Evolutionary conservation across 2,329 filamentous ascomycete species (phyloP).

Genomic region (Sclerotinia subarctica): DNA sequence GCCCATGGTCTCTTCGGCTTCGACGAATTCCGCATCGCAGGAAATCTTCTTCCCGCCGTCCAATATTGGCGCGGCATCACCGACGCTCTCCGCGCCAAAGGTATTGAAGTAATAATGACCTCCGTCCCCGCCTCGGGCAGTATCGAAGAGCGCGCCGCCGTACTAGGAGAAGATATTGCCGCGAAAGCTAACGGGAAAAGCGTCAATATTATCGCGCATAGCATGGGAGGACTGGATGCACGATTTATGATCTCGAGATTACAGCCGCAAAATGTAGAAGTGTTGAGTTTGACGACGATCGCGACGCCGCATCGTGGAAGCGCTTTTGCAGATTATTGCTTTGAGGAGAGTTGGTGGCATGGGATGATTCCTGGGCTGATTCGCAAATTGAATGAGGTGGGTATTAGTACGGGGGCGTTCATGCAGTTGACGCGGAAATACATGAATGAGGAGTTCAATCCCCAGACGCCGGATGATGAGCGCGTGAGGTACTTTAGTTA

Average conservation of each 20-base stretch:
- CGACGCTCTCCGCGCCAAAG: conserved; percentile 53
- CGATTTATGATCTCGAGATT: conserved; percentile 62
- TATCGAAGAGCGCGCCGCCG: conserved; percentile 58
- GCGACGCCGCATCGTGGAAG: conserved; percentile 41
- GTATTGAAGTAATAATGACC: conserved; percentile 56
- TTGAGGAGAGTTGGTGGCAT: conserved; percentile 48
- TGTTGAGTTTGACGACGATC: conserved; percentile 42
- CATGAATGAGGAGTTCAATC: conserved; percentile 59
- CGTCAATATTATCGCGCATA: conserved; percentile 75
- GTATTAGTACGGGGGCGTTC: conserved; percentile 59
- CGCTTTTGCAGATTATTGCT: conserved; percentile 53
- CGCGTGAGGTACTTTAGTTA: conserved; percentile 60
- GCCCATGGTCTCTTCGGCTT: conserved; percentile 65
- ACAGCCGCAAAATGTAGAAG: conserved; percentile 46
- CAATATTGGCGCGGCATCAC: conserved; percentile 65
- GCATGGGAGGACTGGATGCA: conserved; percentile 64
- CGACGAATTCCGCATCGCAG: conserved; percentile 52
- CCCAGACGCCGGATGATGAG: conserved; percentile 51
- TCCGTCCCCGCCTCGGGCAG: conserved; percentile 58
- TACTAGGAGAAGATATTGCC: conserved; percentile 54
- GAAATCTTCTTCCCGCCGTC: conserved; percentile 51
- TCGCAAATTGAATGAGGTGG: conserved; percentile 48
- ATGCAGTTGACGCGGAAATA: conserved; percentile 57
- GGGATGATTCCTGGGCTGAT: conserved; percentile 55
- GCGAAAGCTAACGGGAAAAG: conserved; percentile 47